A percentile compares a stretch with the other conserved stretches of the same genome.
Evolutionary conservation across 371 early-diverging fungal genomes (phyloP).

Genomic region (Zopfochytrium polystomum): DNA sequence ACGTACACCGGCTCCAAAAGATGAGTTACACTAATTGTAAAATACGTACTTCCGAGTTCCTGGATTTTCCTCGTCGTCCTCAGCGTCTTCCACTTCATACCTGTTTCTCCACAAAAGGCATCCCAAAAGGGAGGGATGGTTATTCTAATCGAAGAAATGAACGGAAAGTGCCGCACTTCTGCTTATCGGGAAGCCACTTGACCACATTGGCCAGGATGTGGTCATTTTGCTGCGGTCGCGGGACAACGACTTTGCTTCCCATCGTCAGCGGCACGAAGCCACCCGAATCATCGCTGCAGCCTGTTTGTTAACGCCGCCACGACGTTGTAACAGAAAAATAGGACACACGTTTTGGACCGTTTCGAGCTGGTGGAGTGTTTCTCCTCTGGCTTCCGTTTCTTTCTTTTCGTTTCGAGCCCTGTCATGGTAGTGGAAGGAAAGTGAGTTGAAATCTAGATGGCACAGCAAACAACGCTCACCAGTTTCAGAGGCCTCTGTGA

Average conservation of each 20-base stretch:
- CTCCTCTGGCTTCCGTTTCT: constrained; percentile 64
- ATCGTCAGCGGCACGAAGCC: constrained; percentile 8
- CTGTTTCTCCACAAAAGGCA: too few species aligned
- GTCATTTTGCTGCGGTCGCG: constrained; percentile 27
- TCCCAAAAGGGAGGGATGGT: too few species aligned
- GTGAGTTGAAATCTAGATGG: not conserved
- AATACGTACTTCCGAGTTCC: constrained; percentile 49
- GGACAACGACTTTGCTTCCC: constrained; percentile 27
- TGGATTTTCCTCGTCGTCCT: constrained; percentile 69
- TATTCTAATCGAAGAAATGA: not conserved
- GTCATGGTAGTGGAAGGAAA: not conserved
- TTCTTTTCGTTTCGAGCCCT: constrained; percentile 43
- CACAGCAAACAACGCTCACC: constrained; percentile 2
- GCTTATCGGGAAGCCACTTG: constrained; percentile 24
- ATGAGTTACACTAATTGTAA: too few species aligned
- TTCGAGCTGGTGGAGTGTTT: constrained; percentile 47
- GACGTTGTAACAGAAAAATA: not conserved
- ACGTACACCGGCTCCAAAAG: too few species aligned
- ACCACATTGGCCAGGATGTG: constrained; percentile 35
- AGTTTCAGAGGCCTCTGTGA: not conserved
- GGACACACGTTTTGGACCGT: constrained; percentile 50
- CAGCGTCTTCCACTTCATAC: constrained; percentile 50
- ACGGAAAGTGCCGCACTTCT: constrained; percentile 41
- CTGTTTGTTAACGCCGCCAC: not conserved
- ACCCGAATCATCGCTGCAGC: not conserved